Conservation (phyloP, 176 grass and related monocot genomes). For the Ananas comosus region DNA sequence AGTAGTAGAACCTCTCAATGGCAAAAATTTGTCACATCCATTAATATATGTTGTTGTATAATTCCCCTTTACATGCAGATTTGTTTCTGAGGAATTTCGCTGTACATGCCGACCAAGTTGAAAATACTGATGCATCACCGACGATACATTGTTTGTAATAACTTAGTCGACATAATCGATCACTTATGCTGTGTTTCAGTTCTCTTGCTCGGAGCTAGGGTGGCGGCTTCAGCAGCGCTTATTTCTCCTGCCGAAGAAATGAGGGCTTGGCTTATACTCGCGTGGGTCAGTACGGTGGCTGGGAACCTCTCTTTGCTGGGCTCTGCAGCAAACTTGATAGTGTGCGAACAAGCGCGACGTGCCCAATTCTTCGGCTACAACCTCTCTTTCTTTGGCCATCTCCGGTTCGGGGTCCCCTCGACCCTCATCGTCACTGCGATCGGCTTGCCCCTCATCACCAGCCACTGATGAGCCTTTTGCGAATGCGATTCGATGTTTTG, state of each 20-base stretch:
- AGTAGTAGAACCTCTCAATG: too few relatives aligned
- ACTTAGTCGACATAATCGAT: neutral
- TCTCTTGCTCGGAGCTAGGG: conserved; percentile 54
- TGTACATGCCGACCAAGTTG: too few relatives aligned
- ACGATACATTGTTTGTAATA: too few relatives aligned
- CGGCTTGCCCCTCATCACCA: conserved; percentile 58
- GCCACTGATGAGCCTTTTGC: neutral
- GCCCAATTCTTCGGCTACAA: conserved; percentile 58
- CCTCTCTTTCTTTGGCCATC: conserved; percentile 72
- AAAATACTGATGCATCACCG: too few relatives aligned
- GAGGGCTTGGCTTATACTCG: conserved; percentile 75
- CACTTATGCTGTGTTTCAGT: conserved; percentile 26
- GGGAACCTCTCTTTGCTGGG: conserved; percentile 87
- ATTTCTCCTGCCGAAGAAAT: conserved; percentile 44
- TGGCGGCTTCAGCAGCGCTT: conserved; percentile 54
- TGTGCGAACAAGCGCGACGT: conserved; percentile 81
- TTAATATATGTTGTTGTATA: too few relatives aligned
- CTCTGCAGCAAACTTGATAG: conserved; percentile 81
- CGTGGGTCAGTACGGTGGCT: conserved; percentile 93
- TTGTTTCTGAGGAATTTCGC: too few relatives aligned
- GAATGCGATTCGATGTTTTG: too few relatives aligned
- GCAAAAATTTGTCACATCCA: too few relatives aligned
- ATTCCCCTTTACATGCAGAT: too few relatives aligned
- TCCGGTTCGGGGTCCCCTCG: conserved; percentile 65
- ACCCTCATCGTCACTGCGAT: conserved; percentile 50